A percentile compares a stretch with the other conserved stretches of the same genome.
Evolutionary conservation across 768 basidiomycete species (phyloP).

Genomic region (Pleurotus platypus): DNA sequence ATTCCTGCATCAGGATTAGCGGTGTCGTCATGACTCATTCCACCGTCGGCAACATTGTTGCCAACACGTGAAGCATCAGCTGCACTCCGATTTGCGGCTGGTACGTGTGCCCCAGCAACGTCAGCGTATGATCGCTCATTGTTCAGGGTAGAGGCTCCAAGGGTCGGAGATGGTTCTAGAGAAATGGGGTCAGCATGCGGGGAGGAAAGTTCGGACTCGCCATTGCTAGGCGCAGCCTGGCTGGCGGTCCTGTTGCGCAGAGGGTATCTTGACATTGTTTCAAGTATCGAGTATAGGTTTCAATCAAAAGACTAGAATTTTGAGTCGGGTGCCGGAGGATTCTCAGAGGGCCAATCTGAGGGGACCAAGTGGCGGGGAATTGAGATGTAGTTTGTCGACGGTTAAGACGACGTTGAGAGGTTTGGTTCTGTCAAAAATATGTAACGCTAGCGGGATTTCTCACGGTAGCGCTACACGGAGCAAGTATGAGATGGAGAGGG

Average conservation of each 20-base stretch:
- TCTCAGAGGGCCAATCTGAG: constrained; percentile 1
- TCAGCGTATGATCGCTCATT: neutral
- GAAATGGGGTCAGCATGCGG: too few species aligned
- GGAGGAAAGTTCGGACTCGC: neutral
- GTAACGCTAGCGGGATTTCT: neutral
- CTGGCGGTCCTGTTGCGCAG: neutral
- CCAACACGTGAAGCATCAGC: neutral
- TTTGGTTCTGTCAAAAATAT: neutral
- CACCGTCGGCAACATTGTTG: too few species aligned
- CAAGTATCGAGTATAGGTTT: too few species aligned
- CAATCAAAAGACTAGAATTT: neutral
- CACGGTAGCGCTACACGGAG: neutral
- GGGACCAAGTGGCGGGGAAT: neutral
- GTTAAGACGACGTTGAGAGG: neutral
- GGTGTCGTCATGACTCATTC: too few species aligned
- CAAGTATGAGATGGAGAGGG: too few species aligned
- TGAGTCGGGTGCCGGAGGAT: neutral
- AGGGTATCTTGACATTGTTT: neutral
- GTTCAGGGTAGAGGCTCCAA: neutral
- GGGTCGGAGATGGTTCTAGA: neutral
- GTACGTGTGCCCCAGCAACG: neutral
- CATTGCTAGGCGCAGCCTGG: neutral
- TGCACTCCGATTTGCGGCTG: neutral
- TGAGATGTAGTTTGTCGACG: too few species aligned
- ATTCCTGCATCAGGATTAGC: too few species aligned